Evolutionary conservation across 768 basidiomycete species (phyloP).

Genomic region (Daedalea quercina): DNA sequence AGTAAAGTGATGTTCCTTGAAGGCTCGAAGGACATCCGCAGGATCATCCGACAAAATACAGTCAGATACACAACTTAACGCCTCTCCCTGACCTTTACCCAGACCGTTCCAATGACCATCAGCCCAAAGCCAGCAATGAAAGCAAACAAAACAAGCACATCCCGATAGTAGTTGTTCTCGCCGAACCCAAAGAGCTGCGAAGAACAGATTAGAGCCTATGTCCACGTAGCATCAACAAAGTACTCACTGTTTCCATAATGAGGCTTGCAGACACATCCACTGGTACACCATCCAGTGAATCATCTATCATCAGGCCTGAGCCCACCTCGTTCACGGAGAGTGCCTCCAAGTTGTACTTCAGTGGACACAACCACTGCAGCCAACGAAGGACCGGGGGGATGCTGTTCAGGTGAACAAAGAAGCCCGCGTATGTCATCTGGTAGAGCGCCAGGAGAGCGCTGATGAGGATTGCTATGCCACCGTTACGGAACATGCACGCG

Average conservation of each 20-base stretch:
- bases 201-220: not conserved
- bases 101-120: constrained; percentile 69
- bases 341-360: constrained; percentile 82
- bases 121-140: constrained; percentile 78
- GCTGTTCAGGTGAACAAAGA: constrained; percentile 80
- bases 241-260: constrained; percentile 77
- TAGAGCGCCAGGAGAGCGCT: constrained; percentile 71
- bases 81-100: constrained; percentile 70
- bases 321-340: constrained; percentile 89
- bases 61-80: too few relatives aligned
- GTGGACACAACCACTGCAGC: constrained; percentile 86
- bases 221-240: not conserved
- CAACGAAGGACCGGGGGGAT: constrained; percentile 92
- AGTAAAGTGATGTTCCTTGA: too few relatives aligned
- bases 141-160: constrained; percentile 75
- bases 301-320: constrained; percentile 79
- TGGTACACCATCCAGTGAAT: constrained; percentile 75
- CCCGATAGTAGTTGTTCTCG: constrained; percentile 70
- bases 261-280: constrained; percentile 72
- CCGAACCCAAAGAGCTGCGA: constrained; percentile 81
- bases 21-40: too few relatives aligned
- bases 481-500: constrained; percentile 73
- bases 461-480: constrained; percentile 81
- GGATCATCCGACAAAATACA: too few relatives aligned
- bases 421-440: constrained; percentile 87